A percentile compares a stretch with the other conserved stretches of the same genome.
These are phyloP conservation scores for Chaetomium globosum DNA, from an alignment of 2,329 filamentous ascomycete genomes.

Conservation along the genomic window DNA sequence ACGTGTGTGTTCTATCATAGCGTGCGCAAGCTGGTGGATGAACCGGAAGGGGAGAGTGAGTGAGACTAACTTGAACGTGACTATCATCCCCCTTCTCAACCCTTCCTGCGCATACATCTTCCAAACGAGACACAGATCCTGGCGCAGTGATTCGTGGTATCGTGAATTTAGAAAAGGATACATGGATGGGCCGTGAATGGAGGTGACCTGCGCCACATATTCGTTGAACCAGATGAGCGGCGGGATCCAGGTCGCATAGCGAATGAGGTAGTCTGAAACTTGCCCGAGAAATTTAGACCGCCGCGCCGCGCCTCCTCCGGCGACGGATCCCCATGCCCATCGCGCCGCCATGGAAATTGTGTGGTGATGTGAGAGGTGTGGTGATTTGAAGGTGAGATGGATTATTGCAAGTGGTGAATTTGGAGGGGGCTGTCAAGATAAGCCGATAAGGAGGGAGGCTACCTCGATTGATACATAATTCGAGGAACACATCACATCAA, in stretches of 20 bases:
- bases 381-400: background rate
- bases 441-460: constrained; percentile 10
- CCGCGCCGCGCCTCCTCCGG: background rate
- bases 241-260: constrained; percentile 64
- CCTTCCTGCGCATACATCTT: constrained; percentile 61
- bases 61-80: constrained; percentile 62
- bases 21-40: too few species aligned
- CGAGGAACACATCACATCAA: background rate
- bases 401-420: constrained; percentile 13
- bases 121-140: constrained; percentile 61
- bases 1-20: background rate
- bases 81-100: constrained; percentile 71
- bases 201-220: constrained; percentile 60
- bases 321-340: constrained; percentile 25
- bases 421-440: background rate
- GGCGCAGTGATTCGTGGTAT: constrained; percentile 56
- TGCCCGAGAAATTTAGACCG: constrained; percentile 38
- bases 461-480: constrained; percentile 26
- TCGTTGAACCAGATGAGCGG: constrained; percentile 63
- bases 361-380: background rate
- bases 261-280: constrained; percentile 53
- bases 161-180: constrained; percentile 74
- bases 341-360: constrained; percentile 24
- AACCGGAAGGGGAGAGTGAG: background rate
- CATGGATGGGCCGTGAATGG: constrained; percentile 70